Base-by-base conservation (phyloP, 345 rosid genomes). In the Isatis tinctoria region DNA sequence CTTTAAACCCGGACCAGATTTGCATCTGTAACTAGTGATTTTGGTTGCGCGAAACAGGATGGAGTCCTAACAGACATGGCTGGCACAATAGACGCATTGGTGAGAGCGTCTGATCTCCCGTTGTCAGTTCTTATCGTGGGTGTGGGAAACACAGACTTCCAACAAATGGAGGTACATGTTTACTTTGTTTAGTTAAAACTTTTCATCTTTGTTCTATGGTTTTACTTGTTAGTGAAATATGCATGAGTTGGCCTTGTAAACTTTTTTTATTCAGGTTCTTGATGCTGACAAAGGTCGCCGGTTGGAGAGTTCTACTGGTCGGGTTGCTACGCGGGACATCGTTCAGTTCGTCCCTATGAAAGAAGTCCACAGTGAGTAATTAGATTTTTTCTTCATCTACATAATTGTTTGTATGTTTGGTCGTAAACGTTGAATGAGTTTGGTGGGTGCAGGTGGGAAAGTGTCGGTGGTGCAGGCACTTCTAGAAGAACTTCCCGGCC, bases 61-160 rank as follows among this genome's bases (percentile, higher is more conserved):
- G 98, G 98, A 54, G 96, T 93, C 57, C 73, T 93, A 2, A 85
- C 96, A 0, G 98, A 90, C 78, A 83, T 87, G 68, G 79, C 86
- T 74, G 96, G 89, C 74, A 89, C 97, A 17, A 77, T 81, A 70
- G 82, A 93, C 78, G 88, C 94, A 63, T 72, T 93, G 78, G 97
- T 93, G 72, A 85, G 75, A 75, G 96, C 96, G 57, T 93, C 98
- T 59, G 97, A 93, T 83, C 97, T 93, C 73, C 98, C 98, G 5
- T 66, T 93, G 44, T 93, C 98, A 39, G 65, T 91, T 71, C 92
- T 93, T 61, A 89, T 91, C 17, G 88, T 93, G 1, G 98, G 98
- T 45, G 96, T 91, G 37, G 98, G 98, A 36, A 67, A 74, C 67
- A 90, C 92, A 7, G 94, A 93, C 70, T 93, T 91, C 66, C 85